Percentiles rank a stretch among this genome's conserved stretches.
Evolutionary conservation across 192 early-diverging fungal species (phyloP).

Genomic region (Coemansia asiatica): DNA sequence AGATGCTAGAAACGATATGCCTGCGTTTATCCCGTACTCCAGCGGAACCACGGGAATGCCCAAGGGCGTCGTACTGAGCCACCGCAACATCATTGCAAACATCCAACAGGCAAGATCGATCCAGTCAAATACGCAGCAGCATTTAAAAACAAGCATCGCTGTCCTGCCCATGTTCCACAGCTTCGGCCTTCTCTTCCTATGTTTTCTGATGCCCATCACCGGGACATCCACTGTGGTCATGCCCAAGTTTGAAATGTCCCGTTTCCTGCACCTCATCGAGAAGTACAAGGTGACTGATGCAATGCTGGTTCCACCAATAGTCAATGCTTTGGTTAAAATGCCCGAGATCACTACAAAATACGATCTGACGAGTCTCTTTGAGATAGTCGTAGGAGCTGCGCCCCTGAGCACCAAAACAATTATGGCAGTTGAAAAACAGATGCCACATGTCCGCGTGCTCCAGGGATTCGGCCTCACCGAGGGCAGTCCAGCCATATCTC

Average conservation of each 20-base stretch:
- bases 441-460: slow-evolving; percentile 40
- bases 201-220: slow-evolving; percentile 22
- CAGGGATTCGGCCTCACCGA: slow-evolving; percentile 69
- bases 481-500: slow-evolving; percentile 34
- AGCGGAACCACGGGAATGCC: slow-evolving; percentile 67
- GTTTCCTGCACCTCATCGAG: slow-evolving; percentile 62
- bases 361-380: slow-evolving; percentile 62
- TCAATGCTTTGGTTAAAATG: slow-evolving; percentile 68
- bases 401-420: slow-evolving; percentile 59
- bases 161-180: slow-evolving; percentile 71
- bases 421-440: slow-evolving; percentile 33
- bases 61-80: slow-evolving; percentile 67
- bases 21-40: slow-evolving; percentile 65
- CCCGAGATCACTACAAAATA: slow-evolving; percentile 61
- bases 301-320: slow-evolving; percentile 64
- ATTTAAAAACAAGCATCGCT: slow-evolving; percentile 13
- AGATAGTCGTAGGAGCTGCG: slow-evolving; percentile 73
- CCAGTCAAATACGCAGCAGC: not conserved
- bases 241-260: slow-evolving; percentile 64
- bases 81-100: slow-evolving; percentile 67
- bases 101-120: slow-evolving; percentile 35
- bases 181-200: slow-evolving; percentile 35
- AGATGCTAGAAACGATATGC: not conserved
- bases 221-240: slow-evolving; percentile 59
- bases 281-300: slow-evolving; percentile 61